Evolutionary conservation across 83 land plant genomes (phyloP).

Genomic region (Picea abies): DNA sequence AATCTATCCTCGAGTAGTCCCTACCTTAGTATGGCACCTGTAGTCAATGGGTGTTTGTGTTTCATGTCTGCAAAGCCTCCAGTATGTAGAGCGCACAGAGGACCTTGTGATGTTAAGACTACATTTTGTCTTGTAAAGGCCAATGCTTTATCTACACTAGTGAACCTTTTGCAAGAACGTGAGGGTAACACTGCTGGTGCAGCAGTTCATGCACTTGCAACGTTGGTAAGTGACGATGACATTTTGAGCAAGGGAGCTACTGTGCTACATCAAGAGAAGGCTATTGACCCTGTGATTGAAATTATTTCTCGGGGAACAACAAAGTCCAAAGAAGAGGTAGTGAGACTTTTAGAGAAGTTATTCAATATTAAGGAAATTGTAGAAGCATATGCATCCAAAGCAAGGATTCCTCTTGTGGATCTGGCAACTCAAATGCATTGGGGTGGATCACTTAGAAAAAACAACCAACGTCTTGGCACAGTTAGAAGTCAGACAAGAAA

Average conservation of each 20-base stretch:
- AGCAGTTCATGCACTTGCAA: slow-evolving; percentile 46
- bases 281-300: slow-evolving; percentile 33
- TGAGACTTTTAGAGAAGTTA: slow-evolving; percentile 33
- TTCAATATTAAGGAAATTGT: slow-evolving; percentile 34
- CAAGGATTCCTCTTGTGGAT: slow-evolving; percentile 40
- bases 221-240: slow-evolving; percentile 41
- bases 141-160: slow-evolving; percentile 47
- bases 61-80: slow-evolving; percentile 19
- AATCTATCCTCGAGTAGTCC: no score
- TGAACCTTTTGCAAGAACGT: slow-evolving; percentile 39
- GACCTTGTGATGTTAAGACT: no score
- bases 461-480: slow-evolving; percentile 46
- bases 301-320: slow-evolving; percentile 40
- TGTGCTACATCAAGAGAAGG: slow-evolving; percentile 41
- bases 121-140: slow-evolving; percentile 62
- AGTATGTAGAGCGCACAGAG: no score
- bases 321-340: no score
- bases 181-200: slow-evolving; percentile 59
- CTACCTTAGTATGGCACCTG: no score
- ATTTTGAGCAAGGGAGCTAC: slow-evolving; percentile 33
- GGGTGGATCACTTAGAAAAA: slow-evolving; percentile 23
- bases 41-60: slow-evolving; percentile 37
- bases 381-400: slow-evolving; percentile 34
- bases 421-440: slow-evolving; percentile 34
- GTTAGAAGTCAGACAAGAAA: no score